Percentiles rank a stretch among this genome's conserved stretches.
Conservation (phyloP, 129 eudicot species). For the Artemisia tridentata region DNA sequence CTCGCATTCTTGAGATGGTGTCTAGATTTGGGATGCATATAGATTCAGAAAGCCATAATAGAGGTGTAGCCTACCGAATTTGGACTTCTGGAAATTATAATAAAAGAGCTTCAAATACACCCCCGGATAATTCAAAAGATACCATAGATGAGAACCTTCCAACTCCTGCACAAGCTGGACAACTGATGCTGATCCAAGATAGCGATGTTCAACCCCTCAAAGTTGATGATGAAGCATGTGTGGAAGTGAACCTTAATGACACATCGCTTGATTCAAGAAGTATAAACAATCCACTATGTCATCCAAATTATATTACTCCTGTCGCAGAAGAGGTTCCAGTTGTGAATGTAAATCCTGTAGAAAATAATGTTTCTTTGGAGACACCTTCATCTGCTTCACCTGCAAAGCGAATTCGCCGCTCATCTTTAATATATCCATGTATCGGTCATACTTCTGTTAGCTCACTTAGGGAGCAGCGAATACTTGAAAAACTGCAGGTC, state of each 20-base stretch:
- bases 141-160: slow-evolving; percentile 20
- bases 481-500: slow-evolving; percentile 78
- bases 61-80: slow-evolving; percentile 63
- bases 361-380: slow-evolving; percentile 29
- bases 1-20: slow-evolving; percentile 49
- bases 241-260: slow-evolving; percentile 21
- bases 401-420: slow-evolving; percentile 39
- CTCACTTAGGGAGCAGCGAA: slow-evolving; percentile 68
- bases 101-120: slow-evolving; percentile 30
- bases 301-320: slow-evolving; percentile 23
- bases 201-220: slow-evolving; percentile 31
- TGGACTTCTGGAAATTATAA: slow-evolving; percentile 71
- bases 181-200: slow-evolving; percentile 30
- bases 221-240: slow-evolving; percentile 30
- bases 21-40: slow-evolving; percentile 69
- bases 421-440: slow-evolving; percentile 67
- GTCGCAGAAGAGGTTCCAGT: slow-evolving; percentile 40
- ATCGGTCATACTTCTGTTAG: slow-evolving; percentile 46
- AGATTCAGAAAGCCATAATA: slow-evolving; percentile 59
- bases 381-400: slow-evolving; percentile 31
- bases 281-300: slow-evolving; percentile 29
- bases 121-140: slow-evolving; percentile 28
- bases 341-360: slow-evolving; percentile 25
- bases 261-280: slow-evolving; percentile 23
- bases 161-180: slow-evolving; percentile 22